A percentile compares a stretch with the other conserved stretches of the same genome.
phyloP scores from a whole-genome alignment of 2,329 filamentous ascomycete genomes.

The Colletotrichum godetiae region DNA sequence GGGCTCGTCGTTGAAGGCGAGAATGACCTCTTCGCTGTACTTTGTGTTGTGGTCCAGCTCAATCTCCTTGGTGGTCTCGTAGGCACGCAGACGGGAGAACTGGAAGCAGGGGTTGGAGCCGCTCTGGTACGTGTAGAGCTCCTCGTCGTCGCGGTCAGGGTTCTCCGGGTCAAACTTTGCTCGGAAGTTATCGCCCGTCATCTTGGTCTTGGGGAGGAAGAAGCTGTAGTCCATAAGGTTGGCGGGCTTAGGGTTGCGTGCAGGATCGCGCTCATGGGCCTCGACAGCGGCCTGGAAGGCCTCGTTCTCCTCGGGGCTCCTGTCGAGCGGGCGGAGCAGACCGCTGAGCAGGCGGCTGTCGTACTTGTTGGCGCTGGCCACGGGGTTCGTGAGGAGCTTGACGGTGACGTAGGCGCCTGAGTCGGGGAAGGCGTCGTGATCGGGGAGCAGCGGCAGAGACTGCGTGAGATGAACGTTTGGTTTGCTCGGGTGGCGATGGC shows the following conservation, averaged over 20 bases:
- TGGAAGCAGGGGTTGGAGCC: constrained; percentile 63
- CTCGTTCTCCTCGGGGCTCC: constrained; percentile 64
- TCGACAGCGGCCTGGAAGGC: constrained; percentile 62
- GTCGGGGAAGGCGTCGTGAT: constrained; percentile 76
- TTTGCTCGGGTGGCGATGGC: constrained; percentile 67
- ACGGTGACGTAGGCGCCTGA: constrained; percentile 76
- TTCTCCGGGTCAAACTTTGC: constrained; percentile 70
- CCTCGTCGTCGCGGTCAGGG: constrained; percentile 63
- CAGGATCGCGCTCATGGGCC: constrained; percentile 67
- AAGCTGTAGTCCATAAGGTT: constrained; percentile 75
- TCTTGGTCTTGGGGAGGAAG: constrained; percentile 65
- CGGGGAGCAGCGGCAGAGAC: constrained; percentile 71
- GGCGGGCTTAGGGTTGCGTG: constrained; percentile 65
- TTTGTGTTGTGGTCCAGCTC: constrained; percentile 68
- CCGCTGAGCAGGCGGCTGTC: constrained; percentile 71
- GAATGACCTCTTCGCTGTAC: constrained; percentile 72
- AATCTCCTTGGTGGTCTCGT: constrained; percentile 71
- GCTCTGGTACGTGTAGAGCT: constrained; percentile 64
- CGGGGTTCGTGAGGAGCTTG: constrained; percentile 75
- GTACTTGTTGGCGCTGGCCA: constrained; percentile 63
- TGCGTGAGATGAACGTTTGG: constrained; percentile 61
- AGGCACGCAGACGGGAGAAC: constrained; percentile 71
- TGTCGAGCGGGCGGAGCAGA: constrained; percentile 70
- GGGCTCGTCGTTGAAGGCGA: constrained; percentile 66
- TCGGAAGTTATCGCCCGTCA: constrained; percentile 66